These are phyloP conservation scores for Przewalskia tangutica DNA, from an alignment of 257 asterid genomes.

Conservation along the genomic window DNA sequence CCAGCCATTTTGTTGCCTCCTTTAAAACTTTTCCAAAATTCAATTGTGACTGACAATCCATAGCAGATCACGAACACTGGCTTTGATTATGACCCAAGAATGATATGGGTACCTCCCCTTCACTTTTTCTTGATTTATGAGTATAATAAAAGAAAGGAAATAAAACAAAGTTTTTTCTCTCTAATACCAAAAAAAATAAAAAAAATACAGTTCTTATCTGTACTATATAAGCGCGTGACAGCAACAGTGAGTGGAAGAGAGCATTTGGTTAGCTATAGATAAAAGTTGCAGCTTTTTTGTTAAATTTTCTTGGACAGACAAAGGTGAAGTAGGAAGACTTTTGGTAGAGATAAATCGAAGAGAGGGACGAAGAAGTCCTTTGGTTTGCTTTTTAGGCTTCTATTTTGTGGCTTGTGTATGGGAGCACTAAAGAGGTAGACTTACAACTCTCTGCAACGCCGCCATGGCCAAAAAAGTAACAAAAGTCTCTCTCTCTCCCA, in stretches of 20 bases:
- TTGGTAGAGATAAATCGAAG: constrained; percentile 19
- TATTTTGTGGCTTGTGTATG: constrained; percentile 32
- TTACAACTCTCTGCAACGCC: constrained; percentile 92
- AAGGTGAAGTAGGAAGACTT: constrained; percentile 24
- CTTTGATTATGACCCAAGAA: constrained; percentile 28
- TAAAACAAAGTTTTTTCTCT: constrained; percentile 3
- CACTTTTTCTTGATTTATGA: constrained; percentile 27
- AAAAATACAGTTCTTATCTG: neutral
- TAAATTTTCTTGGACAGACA: constrained; percentile 22
- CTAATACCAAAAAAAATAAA: neutral
- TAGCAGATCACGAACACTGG: constrained; percentile 33
- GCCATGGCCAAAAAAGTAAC: constrained; percentile 67
- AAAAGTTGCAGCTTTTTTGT: constrained; percentile 26
- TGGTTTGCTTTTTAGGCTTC: constrained; percentile 17
- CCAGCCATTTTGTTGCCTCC: constrained; percentile 49
- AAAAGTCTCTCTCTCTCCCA: constrained; percentile 10
- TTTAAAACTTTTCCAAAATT: constrained; percentile 13
- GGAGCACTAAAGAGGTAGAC: constrained; percentile 53
- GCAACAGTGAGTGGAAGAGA: constrained; percentile 13
- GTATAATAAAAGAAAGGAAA: constrained; percentile 23
- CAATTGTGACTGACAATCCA: constrained; percentile 44
- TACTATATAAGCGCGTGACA: constrained; percentile 4
- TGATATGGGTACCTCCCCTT: constrained; percentile 20
- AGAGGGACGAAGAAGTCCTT: constrained; percentile 1
- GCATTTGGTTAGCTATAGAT: neutral